Evolutionary conservation across 23 red algal species (phyloP), one percentile per base, ranked within the genome.

Genomic region (Gracilaria vermiculophylla): DNA sequence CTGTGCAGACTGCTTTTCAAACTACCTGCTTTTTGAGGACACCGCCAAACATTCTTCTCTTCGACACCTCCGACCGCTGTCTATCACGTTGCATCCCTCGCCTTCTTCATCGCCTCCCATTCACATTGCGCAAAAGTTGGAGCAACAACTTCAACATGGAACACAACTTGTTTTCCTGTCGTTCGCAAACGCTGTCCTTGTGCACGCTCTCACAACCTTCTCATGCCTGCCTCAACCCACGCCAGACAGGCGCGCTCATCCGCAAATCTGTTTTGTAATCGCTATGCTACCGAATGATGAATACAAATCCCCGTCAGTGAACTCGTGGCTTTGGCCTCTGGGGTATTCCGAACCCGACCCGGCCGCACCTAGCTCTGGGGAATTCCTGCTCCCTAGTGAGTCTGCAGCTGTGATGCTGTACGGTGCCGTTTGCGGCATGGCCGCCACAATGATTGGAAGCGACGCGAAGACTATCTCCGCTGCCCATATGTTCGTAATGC

Each of bases 361-460:
- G 23, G 23, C 11, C 11, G 36, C 42, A 8, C 47, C 67, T 10
- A 48, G 67, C 36, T 47, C 67, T 45, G 67, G 67, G 0, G 67
- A 73, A 2, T 73, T 73, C 17, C 67, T 73, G 4, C 42, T 73
- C 4, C 67, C 40, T 5, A 47, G 67, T 48, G 67, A 73, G 47
- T 73, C 67, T 73, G 67, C 67, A 45, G 67, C 67, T 73, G 31
- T 73, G 9, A 47, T 73, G 67, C 67, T 73, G 21, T 73, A 73
- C 17, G 67, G 67, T 17, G 67, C 42, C 23, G 67, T 73, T 45
- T 73, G 39, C 20, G 67, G 67, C 16, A 73, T 73, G 67, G 67
- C 67, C 2, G 67, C 67, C 8, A 32, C 67, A 19, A 45, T 36
- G 67, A 42, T 42, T 45, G 67, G 42, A 45, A 48, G 24, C 6